Evolutionary conservation across 257 asterid species (phyloP), one percentile per base, ranked within the genome.

Genomic region (Solanum appendiculatum): DNA sequence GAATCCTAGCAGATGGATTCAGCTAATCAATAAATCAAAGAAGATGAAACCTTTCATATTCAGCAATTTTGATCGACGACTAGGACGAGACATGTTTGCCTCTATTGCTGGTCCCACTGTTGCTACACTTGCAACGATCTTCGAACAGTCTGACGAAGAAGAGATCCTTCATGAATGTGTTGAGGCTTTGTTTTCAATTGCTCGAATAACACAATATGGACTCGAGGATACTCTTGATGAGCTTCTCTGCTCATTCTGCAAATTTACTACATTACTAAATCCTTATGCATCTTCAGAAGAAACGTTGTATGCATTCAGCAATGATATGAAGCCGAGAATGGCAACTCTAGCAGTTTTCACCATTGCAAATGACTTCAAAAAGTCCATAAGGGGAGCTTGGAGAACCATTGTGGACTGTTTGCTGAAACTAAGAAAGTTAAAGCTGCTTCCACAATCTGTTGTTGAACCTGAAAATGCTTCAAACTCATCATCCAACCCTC

Each of bases 1-100:
- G 98, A 96, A 91, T 48, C 98, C 99, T 0, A 92, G 90, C 21
- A 89, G 95, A 90, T 97, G 99, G 99, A 87, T 96, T 75, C 99
- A 97, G 92, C 83, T 97, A 87, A 86, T 97, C 14, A 97, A 95
- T 85, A 89, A 93, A 85, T 88, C 98, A 48, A 94, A 93, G 93
- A 87, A 51, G 18, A 88, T 91, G 46, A 91, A 91, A n/a, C 98
- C 98, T 3, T 96, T 89, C 80, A 90, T 91, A 48, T 34, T 87
- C 36, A 93, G 95, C 72, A 93, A 93, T 81, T 94, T 94, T 77
- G 98, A 97, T 72, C 93, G 98, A 9, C 84, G 99, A 21, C 78
- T 97, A 84, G 99, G 98, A 44, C 83, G 98, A 69, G 99, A 97
- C 84, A 92, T 95, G 97, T 97, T 97, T 88, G 98, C 97, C 34